phyloP scores from a whole-genome alignment of 306 rosid genomes.

The Acacia crassicarpa region DNA sequence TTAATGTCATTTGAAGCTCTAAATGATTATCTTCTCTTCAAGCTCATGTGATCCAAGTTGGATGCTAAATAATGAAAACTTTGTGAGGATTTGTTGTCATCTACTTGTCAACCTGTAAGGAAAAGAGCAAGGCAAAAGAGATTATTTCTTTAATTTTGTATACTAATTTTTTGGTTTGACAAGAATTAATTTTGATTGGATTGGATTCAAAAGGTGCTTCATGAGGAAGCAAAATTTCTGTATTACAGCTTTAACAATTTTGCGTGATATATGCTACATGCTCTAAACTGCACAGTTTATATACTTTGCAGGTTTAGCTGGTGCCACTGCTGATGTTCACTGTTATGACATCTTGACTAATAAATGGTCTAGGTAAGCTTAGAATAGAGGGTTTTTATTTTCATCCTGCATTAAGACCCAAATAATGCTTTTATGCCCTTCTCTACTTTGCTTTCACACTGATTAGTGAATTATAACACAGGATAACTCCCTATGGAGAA shows the following conservation, averaged over 20 bases:
- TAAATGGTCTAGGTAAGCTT: constrained; percentile 96
- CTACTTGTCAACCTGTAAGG: constrained; percentile 23
- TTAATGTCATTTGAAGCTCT: constrained; percentile 8
- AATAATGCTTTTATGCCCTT: constrained; percentile 21
- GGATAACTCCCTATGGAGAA: constrained; percentile 93
- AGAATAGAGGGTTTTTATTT: constrained; percentile 24
- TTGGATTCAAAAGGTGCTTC: constrained; percentile 8
- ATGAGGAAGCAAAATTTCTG: constrained; percentile 26
- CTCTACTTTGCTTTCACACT: constrained; percentile 25
- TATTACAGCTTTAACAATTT: constrained; percentile 8
- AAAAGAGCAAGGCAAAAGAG: constrained; percentile 18
- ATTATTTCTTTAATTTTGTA: constrained; percentile 8
- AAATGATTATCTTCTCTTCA: constrained; percentile 14
- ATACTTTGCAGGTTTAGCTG: constrained; percentile 90
- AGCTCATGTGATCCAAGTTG: constrained; percentile 17
- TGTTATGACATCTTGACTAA: constrained; percentile 92
- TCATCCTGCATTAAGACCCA: constrained; percentile 13
- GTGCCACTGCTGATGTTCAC: constrained; percentile 99
- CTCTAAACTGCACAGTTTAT: constrained; percentile 34
- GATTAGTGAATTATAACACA: constrained; percentile 40
- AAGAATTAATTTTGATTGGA: constrained; percentile 24
- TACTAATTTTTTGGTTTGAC: constrained; percentile 2
- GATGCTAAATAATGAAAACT: constrained; percentile 15
- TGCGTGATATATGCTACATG: constrained; percentile 18
- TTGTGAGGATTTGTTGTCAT: constrained; percentile 24